A percentile compares a stretch with the other conserved stretches of the same genome.
phyloP scores from a whole-genome alignment of 768 basidiomycete species.

The Rhizopogon vinicolor region DNA sequence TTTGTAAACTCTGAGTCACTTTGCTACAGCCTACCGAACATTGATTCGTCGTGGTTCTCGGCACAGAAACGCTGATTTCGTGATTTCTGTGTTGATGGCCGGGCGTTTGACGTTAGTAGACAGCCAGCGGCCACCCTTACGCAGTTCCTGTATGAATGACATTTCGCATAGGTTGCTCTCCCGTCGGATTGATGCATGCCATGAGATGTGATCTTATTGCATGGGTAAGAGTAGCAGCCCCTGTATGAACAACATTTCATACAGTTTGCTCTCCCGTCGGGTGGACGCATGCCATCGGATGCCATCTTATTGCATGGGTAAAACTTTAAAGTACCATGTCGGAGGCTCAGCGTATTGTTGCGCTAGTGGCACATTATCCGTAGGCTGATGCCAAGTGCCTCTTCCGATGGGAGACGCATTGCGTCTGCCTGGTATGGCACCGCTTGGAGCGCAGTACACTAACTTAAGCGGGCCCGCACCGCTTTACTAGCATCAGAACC shows the following conservation, averaged over 20 bases:
- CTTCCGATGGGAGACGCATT: neutral
- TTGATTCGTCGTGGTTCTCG: neutral
- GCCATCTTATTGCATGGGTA: no score
- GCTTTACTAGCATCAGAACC: neutral
- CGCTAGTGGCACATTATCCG: neutral
- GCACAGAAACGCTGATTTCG: neutral
- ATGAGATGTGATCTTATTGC: neutral
- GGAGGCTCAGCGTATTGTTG: no score
- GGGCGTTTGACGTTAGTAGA: neutral
- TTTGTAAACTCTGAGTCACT: no score
- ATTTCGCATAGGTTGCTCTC: neutral
- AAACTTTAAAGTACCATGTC: no score
- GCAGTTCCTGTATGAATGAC: no score
- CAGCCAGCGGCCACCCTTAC: neutral
- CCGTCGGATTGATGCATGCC: neutral
- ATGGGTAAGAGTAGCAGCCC: neutral
- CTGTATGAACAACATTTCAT: no score
- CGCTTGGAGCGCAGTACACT: no score
- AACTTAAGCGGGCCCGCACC: no score
- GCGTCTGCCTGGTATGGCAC: neutral
- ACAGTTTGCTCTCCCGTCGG: no score
- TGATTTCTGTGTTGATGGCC: neutral
- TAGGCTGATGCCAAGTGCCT: neutral
- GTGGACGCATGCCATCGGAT: no score
- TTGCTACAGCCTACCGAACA: no score